These are phyloP conservation scores for Iodosphaeria phyllophila DNA, from an alignment of 2,329 filamentous ascomycete genomes.

Conservation along the genomic window DNA sequence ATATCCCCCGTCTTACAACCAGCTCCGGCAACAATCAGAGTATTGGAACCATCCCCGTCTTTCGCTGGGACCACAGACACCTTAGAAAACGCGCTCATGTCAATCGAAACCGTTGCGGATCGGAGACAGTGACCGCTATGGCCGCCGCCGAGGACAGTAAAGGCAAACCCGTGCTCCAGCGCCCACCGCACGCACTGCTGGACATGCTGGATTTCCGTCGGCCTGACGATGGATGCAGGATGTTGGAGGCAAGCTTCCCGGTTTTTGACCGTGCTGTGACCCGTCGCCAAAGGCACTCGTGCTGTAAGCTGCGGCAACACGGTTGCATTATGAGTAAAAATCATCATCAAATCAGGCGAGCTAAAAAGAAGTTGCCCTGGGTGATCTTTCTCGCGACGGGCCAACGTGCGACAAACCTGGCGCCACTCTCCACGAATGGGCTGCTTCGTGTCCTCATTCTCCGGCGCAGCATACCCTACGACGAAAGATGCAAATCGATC, in stretches of 20 bases:
- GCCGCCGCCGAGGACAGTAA: slow-evolving; percentile 36
- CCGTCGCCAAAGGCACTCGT: neutral
- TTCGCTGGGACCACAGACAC: slow-evolving; percentile 20
- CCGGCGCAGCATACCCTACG: slow-evolving; percentile 22
- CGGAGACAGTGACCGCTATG: slow-evolving; percentile 40
- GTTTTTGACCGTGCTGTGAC: slow-evolving; percentile 25
- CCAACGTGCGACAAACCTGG: slow-evolving; percentile 28
- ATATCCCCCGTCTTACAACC: slow-evolving; percentile 39
- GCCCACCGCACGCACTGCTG: slow-evolving; percentile 39
- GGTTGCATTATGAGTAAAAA: slow-evolving; percentile 1
- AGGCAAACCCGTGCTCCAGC: slow-evolving; percentile 19
- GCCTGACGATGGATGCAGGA: slow-evolving; percentile 25
- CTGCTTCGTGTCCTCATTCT: slow-evolving; percentile 13
- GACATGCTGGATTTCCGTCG: slow-evolving; percentile 26
- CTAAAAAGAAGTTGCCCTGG: slow-evolving; percentile 25
- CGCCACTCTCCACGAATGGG: slow-evolving; percentile 24
- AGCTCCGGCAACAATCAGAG: slow-evolving; percentile 28
- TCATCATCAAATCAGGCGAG: slow-evolving; percentile 16
- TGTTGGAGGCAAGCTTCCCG: slow-evolving; percentile 23
- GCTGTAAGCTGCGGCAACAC: neutral
- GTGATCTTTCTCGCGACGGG: slow-evolving; percentile 16
- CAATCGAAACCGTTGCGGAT: slow-evolving; percentile 32
- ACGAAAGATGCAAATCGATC: slow-evolving; percentile 34
- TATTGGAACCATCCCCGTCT: slow-evolving; percentile 5
- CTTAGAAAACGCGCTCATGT: slow-evolving; percentile 37